phyloP scores from a whole-genome alignment of 164 flowering plant genomes.

The Hamamelis virginiana region DNA sequence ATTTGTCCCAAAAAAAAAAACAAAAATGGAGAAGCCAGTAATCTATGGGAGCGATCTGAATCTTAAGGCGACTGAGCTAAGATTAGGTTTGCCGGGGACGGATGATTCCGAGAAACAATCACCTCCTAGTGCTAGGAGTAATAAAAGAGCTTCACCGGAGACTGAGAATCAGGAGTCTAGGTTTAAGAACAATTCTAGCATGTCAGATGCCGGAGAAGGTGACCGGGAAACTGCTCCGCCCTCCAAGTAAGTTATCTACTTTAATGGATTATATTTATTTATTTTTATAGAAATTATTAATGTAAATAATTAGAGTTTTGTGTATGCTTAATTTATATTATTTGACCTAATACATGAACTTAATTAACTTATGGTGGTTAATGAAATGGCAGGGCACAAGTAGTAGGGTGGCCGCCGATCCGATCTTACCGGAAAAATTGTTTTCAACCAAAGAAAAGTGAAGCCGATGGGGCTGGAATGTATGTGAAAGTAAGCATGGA shows the following conservation, averaged over 20 bases:
- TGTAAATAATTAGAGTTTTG: not conserved
- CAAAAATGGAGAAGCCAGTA: conserved; percentile 16
- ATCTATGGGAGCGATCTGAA: conserved; percentile 24
- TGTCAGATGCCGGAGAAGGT: conserved; percentile 7
- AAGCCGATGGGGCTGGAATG: conserved; percentile 37
- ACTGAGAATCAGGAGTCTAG: conserved; percentile 19
- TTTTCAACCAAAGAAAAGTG: conserved; percentile 40
- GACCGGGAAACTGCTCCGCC: conserved; percentile 23
- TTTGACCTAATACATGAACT: not conserved
- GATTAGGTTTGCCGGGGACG: conserved; percentile 40
- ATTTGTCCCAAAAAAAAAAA: not conserved
- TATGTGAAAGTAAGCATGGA: conserved; percentile 81
- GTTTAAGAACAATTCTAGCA: conserved; percentile 10
- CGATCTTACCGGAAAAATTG: conserved; percentile 59
- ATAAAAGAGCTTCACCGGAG: conserved; percentile 33
- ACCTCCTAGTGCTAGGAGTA: conserved; percentile 8
- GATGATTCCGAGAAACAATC: conserved; percentile 18
- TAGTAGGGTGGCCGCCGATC: conserved; percentile 91
- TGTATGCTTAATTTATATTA: not conserved
- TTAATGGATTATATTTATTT: not conserved
- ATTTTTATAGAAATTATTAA: not conserved
- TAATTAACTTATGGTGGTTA: not conserved
- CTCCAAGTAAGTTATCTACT: conserved; percentile 28
- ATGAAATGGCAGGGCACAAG: conserved; percentile 53
- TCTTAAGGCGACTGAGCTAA: conserved; percentile 34